Base-by-base conservation (phyloP, 371 early-diverging fungal genomes). In the Mortierella sp. region DNA sequence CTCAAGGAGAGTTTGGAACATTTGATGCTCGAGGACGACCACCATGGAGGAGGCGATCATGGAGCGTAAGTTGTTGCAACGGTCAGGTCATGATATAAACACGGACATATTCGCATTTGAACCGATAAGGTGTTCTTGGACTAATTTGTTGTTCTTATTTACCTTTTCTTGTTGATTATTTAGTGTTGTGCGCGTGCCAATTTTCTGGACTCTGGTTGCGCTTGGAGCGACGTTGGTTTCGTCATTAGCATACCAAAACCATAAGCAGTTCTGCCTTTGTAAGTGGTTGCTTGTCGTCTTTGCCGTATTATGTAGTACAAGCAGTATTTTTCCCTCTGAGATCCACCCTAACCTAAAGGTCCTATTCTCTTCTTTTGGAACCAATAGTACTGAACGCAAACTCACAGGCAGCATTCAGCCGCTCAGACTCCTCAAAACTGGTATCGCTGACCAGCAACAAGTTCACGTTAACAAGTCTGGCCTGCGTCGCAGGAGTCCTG, bases 1-100 rank as follows among this genome's bases (percentile, higher is more conserved):
- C 87, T 90, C n/a, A 92, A 92, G 71, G 93, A 92, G 83, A 89
- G 90, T 24, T 74, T 91, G 31, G 92, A 92, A 61, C 92, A 92
- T 73, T 71, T 90, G 34, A 85, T 92, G 67, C 77, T 90, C 37
- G 90, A 89, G 67, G 86, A 80, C 13, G 86, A 87, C 31, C 88
- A 91, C 65, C 87, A 88, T 52, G 79, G 83, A 19, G 86, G 78
- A 47, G 84, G 82, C 45, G 74, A 78, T 16, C 84, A 86, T 81
- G 80, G 79, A 83, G 79, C 85, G 72, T 76, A 69, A 72, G 79
- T 80, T 11, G 9, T 34, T 8, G 2, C 24, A 9, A n/a, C n/a
- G n/a, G n/a, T n/a, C n/a, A n/a, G n/a, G n/a, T n/a, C n/a, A n/a
- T n/a, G n/a, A n/a, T n/a, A n/a, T n/a, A n/a, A n/a, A n/a, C n/a